A percentile compares a stretch with the other conserved stretches of the same genome.
Conservation (phyloP, 2,329 filamentous ascomycete genomes). For the Talaromyces atroroseus region DNA sequence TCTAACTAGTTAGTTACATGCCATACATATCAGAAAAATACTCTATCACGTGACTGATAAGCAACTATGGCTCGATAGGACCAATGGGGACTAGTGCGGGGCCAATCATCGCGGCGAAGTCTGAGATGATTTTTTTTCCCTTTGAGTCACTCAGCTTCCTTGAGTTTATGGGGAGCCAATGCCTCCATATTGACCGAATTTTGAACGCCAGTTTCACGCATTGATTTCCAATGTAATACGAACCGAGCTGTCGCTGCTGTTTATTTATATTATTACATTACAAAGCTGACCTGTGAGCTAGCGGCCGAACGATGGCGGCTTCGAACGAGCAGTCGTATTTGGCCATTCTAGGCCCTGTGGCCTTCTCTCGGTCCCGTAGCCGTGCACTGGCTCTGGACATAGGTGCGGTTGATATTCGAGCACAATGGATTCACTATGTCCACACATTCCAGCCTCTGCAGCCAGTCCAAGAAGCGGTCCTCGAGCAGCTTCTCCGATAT, state of each 20-base stretch:
- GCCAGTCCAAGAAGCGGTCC: constrained; percentile 44
- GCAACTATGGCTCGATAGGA: constrained; percentile 10
- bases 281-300: not conserved
- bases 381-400: constrained; percentile 39
- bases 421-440: constrained; percentile 58
- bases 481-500: constrained; percentile 58
- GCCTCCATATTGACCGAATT: not conserved
- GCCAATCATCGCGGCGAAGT: constrained; percentile 6
- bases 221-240: not conserved
- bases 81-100: constrained; percentile 13
- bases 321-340: constrained; percentile 27
- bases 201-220: not conserved
- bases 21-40: no score
- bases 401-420: constrained; percentile 39
- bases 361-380: constrained; percentile 43
- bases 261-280: not conserved
- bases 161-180: constrained; percentile 1
- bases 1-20: no score
- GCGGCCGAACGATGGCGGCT: constrained; percentile 28
- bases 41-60: constrained; percentile 14
- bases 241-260: not conserved
- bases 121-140: constrained; percentile 10
- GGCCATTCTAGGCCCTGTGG: constrained; percentile 37
- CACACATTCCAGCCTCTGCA: constrained; percentile 50
- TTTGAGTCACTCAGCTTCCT: not conserved